Conservation (phyloP, 106 monocot species). For the Chionographis japonica region DNA sequence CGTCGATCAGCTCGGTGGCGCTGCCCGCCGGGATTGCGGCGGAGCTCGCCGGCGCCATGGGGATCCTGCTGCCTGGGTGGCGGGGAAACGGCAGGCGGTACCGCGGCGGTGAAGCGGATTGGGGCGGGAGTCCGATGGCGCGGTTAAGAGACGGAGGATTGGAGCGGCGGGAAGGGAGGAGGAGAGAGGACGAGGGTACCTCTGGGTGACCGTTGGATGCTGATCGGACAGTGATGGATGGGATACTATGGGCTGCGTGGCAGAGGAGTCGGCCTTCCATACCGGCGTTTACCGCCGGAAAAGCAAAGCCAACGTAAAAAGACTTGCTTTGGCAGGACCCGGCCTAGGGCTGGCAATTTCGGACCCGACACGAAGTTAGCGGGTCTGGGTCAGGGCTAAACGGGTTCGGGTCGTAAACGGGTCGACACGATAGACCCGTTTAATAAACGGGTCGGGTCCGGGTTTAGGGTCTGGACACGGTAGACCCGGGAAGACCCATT, state of each 20-base stretch:
- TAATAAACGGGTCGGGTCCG: too few relatives aligned
- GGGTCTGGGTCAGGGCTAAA: too few relatives aligned
- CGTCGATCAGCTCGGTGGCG: constrained; percentile 45
- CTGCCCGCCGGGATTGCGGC: constrained; percentile 1
- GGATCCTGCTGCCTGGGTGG: neutral
- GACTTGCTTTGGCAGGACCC: too few relatives aligned
- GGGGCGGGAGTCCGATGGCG: neutral
- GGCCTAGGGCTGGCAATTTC: too few relatives aligned
- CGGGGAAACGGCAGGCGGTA: neutral
- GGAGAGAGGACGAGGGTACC: neutral
- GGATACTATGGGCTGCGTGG: neutral
- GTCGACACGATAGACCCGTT: too few relatives aligned
- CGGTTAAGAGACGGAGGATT: neutral
- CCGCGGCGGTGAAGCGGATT: neutral
- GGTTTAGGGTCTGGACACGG: too few relatives aligned
- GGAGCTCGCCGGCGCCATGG: constrained; percentile 23
- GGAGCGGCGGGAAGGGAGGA: neutral
- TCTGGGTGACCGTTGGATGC: constrained; percentile 22
- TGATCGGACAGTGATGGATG: constrained; percentile 20
- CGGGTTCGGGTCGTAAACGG: too few relatives aligned
- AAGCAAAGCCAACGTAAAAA: too few relatives aligned
- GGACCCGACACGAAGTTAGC: too few relatives aligned
- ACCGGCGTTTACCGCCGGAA: too few relatives aligned
- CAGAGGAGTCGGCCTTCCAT: neutral
- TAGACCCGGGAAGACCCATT: too few relatives aligned